phyloP scores from a whole-genome alignment of 768 basidiomycete genomes.

The Leccinum olivaceopallidum region DNA sequence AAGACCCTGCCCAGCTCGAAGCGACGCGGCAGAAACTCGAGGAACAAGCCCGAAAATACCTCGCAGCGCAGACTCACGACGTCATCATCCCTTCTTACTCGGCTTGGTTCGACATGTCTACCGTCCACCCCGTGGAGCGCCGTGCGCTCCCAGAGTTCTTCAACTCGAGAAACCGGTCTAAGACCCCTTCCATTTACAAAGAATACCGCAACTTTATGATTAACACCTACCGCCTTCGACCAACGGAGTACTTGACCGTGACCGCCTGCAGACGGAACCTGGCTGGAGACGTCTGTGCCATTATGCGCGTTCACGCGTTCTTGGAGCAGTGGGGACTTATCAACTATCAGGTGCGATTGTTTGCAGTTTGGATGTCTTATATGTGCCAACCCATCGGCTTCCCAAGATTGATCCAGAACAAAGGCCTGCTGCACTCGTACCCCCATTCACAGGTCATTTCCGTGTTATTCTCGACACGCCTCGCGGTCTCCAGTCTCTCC shows the following conservation, averaged over 20 bases:
- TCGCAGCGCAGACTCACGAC: conserved; percentile 96
- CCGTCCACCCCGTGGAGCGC: conserved; percentile 89
- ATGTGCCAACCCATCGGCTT: conserved; percentile 7
- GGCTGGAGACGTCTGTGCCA: conserved; percentile 96
- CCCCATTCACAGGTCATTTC: conserved; percentile 99
- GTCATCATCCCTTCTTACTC: conserved; percentile 97
- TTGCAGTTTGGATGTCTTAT: neutral
- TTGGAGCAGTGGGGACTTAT: conserved; percentile 98
- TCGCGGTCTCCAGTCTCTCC: conserved; percentile 91
- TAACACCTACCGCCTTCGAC: conserved; percentile 94
- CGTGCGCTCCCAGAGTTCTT: conserved; percentile 97
- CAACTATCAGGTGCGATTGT: conserved; percentile 86
- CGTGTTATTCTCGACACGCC: conserved; percentile 97
- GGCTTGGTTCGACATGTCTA: conserved; percentile 96
- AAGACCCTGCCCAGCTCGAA: conserved; percentile 82
- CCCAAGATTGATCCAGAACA: conserved; percentile 94
- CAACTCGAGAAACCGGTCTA: conserved; percentile 90
- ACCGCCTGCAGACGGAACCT: conserved; percentile 96
- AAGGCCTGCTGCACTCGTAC: conserved; percentile 89
- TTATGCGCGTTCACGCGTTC: conserved; percentile 99
- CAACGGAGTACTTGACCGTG: conserved; percentile 94
- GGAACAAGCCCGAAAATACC: conserved; percentile 89
- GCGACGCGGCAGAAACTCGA: conserved; percentile 77
- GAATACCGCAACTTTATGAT: conserved; percentile 99
- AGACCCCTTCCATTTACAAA: conserved; percentile 97